Conservation (phyloP, 83 land plant species). For the Picea abies region DNA sequence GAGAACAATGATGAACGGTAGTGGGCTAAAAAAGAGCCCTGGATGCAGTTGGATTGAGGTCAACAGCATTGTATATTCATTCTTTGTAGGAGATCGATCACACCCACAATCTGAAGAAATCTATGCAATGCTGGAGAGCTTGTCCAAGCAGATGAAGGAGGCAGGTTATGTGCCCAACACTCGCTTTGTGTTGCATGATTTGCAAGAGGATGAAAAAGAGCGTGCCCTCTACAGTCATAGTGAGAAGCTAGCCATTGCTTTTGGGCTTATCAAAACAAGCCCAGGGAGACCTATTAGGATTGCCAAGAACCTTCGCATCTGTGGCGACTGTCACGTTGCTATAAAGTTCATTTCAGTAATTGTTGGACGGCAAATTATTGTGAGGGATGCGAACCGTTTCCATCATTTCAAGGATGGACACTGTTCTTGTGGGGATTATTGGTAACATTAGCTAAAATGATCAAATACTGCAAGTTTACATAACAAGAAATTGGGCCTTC, state of each 20-base stretch:
- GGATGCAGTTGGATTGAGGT: not conserved
- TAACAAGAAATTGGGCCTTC: too few relatives aligned
- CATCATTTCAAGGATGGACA: constrained; percentile 9
- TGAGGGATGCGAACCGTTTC: constrained; percentile 9
- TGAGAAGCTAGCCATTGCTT: constrained; percentile 16
- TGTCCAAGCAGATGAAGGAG: not conserved
- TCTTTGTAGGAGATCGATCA: not conserved
- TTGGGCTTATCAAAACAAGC: constrained; percentile 2
- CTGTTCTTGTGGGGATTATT: constrained; percentile 13
- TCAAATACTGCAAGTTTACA: too few relatives aligned
- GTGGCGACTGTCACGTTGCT: constrained; percentile 7
- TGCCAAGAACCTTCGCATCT: constrained; percentile 11
- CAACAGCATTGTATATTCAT: not conserved
- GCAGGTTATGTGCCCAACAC: constrained; percentile 1
- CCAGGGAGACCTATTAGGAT: not conserved
- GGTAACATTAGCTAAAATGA: not conserved
- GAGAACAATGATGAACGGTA: not conserved
- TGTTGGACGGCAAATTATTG: constrained; percentile 14
- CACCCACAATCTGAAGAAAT: constrained; percentile 4
- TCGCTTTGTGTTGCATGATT: constrained; percentile 4
- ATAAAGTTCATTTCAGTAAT: constrained; percentile 4
- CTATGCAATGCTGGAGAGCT: not conserved
- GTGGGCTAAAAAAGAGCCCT: not conserved
- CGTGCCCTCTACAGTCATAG: not conserved
- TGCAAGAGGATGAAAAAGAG: not conserved